A percentile compares a stretch with the other conserved stretches of the same genome.
phyloP scores from a whole-genome alignment of 176 grass and related monocot genomes.

The Aegilops sharonensis region DNA sequence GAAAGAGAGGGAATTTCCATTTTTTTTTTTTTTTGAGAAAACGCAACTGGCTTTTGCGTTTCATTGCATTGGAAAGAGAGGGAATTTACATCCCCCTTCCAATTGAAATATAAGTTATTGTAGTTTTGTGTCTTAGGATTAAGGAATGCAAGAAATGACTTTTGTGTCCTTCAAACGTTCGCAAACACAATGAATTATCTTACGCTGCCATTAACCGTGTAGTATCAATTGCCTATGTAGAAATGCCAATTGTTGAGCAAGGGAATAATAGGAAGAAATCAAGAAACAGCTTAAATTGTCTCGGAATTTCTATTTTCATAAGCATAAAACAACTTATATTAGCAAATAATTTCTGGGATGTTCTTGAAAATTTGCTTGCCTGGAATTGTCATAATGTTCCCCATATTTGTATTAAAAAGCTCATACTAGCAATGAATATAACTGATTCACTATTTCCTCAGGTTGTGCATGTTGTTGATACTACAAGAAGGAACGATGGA shows the following conservation, averaged over 20 bases:
- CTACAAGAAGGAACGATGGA: conserved; percentile 49
- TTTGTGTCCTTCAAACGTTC: not conserved
- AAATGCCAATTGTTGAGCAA: not conserved
- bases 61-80: no score
- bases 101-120: not conserved
- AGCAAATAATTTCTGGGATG: no score
- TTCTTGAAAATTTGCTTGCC: no score
- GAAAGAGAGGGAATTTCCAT: no score
- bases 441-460: conserved; percentile 38
- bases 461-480: conserved; percentile 95
- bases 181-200: not conserved
- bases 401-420: not conserved
- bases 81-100: not conserved
- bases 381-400: no score
- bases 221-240: not conserved
- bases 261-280: not conserved
- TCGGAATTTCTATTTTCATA: not conserved
- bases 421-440: conserved; percentile 23
- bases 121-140: not conserved
- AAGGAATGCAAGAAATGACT: not conserved
- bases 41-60: no score
- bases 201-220: not conserved
- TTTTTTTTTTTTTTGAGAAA: no score
- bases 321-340: no score
- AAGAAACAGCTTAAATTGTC: not conserved